Base-by-base conservation (phyloP, 352 stramenopile species). In the Globisporangium polare region DNA sequence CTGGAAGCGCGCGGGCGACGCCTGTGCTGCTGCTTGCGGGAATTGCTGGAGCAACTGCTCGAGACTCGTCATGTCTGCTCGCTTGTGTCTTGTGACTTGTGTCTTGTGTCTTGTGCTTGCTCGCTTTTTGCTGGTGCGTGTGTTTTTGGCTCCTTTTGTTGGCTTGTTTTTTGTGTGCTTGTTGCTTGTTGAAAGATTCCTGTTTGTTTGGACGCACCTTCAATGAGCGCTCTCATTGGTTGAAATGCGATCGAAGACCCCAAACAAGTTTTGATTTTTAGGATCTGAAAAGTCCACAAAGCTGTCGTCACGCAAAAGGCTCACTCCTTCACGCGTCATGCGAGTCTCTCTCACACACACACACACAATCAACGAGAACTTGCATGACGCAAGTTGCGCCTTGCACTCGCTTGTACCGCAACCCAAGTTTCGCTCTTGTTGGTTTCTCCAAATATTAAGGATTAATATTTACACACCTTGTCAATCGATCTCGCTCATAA, bases 51-150 rank as follows among this genome's bases (percentile, higher is more conserved):
- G 54, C 26, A 59, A 56, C 50, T 56, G 50, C 50, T 63, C 62
- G 46, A 67, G 54, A 46, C 62, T 39, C 17, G 60, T 26, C 54
- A 67, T 63, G 33, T 12, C 49, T 29, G 35, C n/a, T 5, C 12
- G 42, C 5, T 27, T 35, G 46, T n/a, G 3, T 26, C 17, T n/a
- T 26, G 17, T 47, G 9, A n/a, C 18, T 45, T 45, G 39, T 15
- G 8, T 49, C 7, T n/a, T 26, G 31, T 33, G 22, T 31, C 12
- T 33, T 29, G 22, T 53, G 9, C 7, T 20, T 53, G 24, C 12
- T 33, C 29, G 29, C n/a, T n/a, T n/a, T n/a, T n/a, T n/a, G n/a
- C n/a, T n/a, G n/a, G n/a, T n/a, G n/a, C n/a, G n/a, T n/a, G n/a
- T n/a, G n/a, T n/a, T 35, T 39, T 54, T 27, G 22, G 45, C 22